These are phyloP conservation scores for Starmerella apis DNA, from an alignment of 805 yeast species.

Conservation along the genomic window DNA sequence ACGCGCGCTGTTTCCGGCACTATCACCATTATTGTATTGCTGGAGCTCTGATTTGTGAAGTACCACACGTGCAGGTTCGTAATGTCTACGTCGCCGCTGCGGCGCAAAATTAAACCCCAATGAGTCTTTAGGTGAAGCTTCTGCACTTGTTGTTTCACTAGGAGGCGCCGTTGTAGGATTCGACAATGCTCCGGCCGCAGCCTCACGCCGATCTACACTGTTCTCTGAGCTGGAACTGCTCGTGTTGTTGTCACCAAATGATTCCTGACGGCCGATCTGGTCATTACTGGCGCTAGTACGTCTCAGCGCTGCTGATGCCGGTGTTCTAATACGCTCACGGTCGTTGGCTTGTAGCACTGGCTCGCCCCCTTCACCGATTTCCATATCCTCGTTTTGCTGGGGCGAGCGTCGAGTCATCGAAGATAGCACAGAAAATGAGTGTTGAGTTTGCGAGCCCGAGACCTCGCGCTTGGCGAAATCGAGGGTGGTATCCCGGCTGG, in stretches of 20 bases:
- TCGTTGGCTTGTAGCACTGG: constrained; percentile 26
- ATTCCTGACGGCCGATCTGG: constrained; percentile 27
- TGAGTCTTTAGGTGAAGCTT: not conserved
- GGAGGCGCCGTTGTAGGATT: not conserved
- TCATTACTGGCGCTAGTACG: constrained; percentile 23
- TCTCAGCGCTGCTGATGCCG: constrained; percentile 29
- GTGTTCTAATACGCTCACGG: constrained; percentile 30
- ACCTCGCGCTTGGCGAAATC: constrained; percentile 25
- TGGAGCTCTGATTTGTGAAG: constrained; percentile 21
- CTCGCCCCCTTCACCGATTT: constrained; percentile 14
- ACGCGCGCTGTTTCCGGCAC: constrained; percentile 2
- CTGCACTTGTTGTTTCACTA: not conserved
- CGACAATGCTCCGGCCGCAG: constrained; percentile 3
- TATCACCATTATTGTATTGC: not conserved
- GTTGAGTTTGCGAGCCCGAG: constrained; percentile 12
- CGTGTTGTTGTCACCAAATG: constrained; percentile 13
- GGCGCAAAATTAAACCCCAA: constrained; percentile 2
- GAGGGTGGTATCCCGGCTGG: constrained; percentile 4
- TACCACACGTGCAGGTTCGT: constrained; percentile 27
- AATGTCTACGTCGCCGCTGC: constrained; percentile 16
- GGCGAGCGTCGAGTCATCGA: constrained; percentile 18
- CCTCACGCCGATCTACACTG: constrained; percentile 7
- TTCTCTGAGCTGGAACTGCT: constrained; percentile 12
- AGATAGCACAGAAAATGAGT: constrained; percentile 21
- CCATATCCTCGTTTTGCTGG: constrained; percentile 1